Evolutionary conservation across 2,329 filamentous ascomycete species (phyloP), one percentile per base, ranked within the genome.

Genomic region (Rasamsonia emersonii): DNA sequence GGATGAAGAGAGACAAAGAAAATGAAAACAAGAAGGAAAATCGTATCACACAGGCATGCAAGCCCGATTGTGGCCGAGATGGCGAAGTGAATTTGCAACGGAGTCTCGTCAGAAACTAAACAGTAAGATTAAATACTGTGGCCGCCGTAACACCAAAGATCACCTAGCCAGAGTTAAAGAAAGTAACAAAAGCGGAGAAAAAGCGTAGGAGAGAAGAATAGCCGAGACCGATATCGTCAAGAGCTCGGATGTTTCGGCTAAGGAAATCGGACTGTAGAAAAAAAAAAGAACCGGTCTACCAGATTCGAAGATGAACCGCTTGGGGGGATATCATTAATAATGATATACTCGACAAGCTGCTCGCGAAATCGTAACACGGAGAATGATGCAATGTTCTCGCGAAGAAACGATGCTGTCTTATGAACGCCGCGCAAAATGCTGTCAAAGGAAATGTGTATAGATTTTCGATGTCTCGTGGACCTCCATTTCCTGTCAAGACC

Each of bases 381-480:
- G 23, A 29, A 33, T 27, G 19, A 30, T 28, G 23, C 21, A 33
- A 39, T 26, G 29, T 28, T 17, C 26, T 28, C 17, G 20, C 18
- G 24, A 33, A 32, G 5, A 29, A 30, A 24, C 25, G 26, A 29
- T 36, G 26, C 15, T 32, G 20, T 23, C 13, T 32, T 16, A 20
- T 28, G n/a, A 55, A 52, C 46, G 46, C 50, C 45, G 42, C 42
- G 40, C 44, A 39, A 40, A 47, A 51, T 51, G 49, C 37, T 18
- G 23, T 35, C 76, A 98, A 72, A 98, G 96, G 75, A 98, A 98
- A 73, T 98, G 91, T 50, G 91, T 98, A 71, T 98, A 95, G 54
- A 95, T 88, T 69, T 96, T 98, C 46, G 91, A 96, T 58, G 82
- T 85, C 65, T 96, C 91, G 61, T 98, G 91, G 51, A 98, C 91